phyloP scores from a whole-genome alignment of 306 rosid species.

The Lotus japonicus region DNA sequence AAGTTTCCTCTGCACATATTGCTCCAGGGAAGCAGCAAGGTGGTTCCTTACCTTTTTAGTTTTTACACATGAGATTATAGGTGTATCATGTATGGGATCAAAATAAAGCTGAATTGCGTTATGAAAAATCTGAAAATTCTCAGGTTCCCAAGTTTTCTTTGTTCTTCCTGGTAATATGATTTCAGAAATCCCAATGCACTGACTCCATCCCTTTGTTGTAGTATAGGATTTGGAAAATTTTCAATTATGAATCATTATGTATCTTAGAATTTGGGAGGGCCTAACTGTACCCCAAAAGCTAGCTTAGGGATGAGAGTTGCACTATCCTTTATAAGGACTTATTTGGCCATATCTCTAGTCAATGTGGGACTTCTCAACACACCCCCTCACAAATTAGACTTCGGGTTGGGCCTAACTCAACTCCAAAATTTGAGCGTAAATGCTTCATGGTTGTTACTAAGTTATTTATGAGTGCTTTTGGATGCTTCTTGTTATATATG shows the following conservation, averaged over 20 bases:
- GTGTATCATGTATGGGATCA: slow-evolving; percentile 41
- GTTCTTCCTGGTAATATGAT: slow-evolving; percentile 33
- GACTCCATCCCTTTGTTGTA: slow-evolving; percentile 35
- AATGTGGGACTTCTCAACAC: too few relatives aligned
- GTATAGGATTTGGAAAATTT: slow-evolving; percentile 26
- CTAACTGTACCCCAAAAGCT: too few relatives aligned
- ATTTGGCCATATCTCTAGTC: too few relatives aligned
- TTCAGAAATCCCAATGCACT: slow-evolving; percentile 27
- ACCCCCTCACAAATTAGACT: too few relatives aligned
- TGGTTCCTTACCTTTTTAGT: slow-evolving; percentile 28
- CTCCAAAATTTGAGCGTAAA: slow-evolving; percentile 1
- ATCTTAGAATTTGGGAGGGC: too few relatives aligned
- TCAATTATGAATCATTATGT: neutral
- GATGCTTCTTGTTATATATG: neutral
- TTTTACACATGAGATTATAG: slow-evolving; percentile 22
- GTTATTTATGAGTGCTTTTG: neutral
- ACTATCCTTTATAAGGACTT: too few relatives aligned
- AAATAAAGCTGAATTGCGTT: slow-evolving; percentile 33
- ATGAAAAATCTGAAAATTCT: slow-evolving; percentile 31
- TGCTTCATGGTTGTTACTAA: neutral
- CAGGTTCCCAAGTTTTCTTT: slow-evolving; percentile 41
- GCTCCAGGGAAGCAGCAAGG: slow-evolving; percentile 42
- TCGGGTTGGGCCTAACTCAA: too few relatives aligned
- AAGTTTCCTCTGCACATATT: slow-evolving; percentile 47
- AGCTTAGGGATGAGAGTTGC: too few relatives aligned